These are phyloP conservation scores for Trichophyton verrucosum DNA, from an alignment of 2,329 filamentous ascomycete genomes.

Conservation along the genomic window DNA sequence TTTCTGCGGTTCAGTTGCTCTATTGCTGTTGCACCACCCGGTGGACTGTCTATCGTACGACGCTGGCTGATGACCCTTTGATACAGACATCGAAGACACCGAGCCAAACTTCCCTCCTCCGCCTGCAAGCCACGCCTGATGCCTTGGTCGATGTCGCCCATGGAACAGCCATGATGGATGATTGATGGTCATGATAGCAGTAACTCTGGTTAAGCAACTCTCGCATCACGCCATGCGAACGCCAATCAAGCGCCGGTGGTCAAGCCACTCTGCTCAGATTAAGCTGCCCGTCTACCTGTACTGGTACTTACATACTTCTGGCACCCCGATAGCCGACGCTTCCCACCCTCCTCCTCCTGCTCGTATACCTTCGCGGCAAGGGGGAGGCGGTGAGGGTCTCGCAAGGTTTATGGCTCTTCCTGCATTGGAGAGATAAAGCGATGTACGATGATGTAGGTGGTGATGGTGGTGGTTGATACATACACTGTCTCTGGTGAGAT, in stretches of 20 bases:
- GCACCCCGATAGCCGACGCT: not conserved
- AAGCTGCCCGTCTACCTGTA: not conserved
- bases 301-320: too few relatives aligned
- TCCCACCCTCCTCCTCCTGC: not conserved
- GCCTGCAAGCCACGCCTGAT: not conserved
- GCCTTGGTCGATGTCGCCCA: not conserved
- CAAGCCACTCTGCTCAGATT: not conserved
- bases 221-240: not conserved
- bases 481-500: not conserved
- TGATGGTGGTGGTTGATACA: not conserved
- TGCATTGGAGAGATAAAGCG: not conserved
- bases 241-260: not conserved
- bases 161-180: too few relatives aligned
- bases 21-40: too few relatives aligned
- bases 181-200: too few relatives aligned
- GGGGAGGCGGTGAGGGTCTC: not conserved
- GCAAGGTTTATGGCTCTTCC: not conserved
- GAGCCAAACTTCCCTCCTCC: not conserved
- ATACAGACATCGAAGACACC: too few relatives aligned
- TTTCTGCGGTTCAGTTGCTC: not conserved
- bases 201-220: too few relatives aligned
- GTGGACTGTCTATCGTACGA: not conserved
- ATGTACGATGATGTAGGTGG: not conserved
- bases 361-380: not conserved
- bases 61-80: too few relatives aligned